These are phyloP conservation scores for Neurospora sp. DNA, from an alignment of 495 filamentous ascomycete genomes.

Conservation along the genomic window DNA sequence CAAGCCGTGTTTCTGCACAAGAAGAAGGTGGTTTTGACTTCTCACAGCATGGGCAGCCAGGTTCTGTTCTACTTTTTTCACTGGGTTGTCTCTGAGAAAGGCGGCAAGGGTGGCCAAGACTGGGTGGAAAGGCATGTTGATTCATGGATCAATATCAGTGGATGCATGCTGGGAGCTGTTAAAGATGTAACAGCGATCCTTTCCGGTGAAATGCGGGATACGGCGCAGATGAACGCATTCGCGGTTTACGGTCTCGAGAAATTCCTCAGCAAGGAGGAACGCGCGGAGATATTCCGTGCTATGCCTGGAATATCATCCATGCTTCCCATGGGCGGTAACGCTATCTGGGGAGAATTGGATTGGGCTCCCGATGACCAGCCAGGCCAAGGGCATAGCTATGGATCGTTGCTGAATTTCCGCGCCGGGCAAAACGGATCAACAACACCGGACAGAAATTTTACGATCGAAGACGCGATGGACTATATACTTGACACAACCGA, in stretches of 20 bases:
- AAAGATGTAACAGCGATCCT: slow-evolving; percentile 88
- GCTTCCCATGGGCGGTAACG: slow-evolving; percentile 91
- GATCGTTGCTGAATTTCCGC: slow-evolving; percentile 82
- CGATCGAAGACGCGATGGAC: slow-evolving; percentile 61
- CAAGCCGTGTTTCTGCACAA: slow-evolving; percentile 55
- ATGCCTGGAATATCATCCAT: slow-evolving; percentile 97
- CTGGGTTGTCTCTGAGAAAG: slow-evolving; percentile 76
- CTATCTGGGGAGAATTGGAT: slow-evolving; percentile 83
- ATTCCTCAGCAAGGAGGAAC: slow-evolving; percentile 80
- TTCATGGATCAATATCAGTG: slow-evolving; percentile 95
- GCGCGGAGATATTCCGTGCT: slow-evolving; percentile 87
- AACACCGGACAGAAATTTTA: slow-evolving; percentile 59
- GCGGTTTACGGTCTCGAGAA: slow-evolving; percentile 96
- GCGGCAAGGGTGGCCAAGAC: slow-evolving; percentile 69
- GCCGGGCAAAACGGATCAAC: slow-evolving; percentile 42
- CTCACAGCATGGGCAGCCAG: slow-evolving; percentile 95
- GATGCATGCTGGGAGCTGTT: slow-evolving; percentile 91
- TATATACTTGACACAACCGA: slow-evolving; percentile 73
- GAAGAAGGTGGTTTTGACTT: slow-evolving; percentile 77
- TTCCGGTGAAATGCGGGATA: slow-evolving; percentile 97
- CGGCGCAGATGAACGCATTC: slow-evolving; percentile 93
- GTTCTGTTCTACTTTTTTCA: slow-evolving; percentile 96
- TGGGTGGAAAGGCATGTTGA: slow-evolving; percentile 92
- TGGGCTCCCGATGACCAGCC: slow-evolving; percentile 85
- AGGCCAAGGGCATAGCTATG: slow-evolving; percentile 60